Evolutionary conservation across 2,329 filamentous ascomycete species (phyloP), one percentile per base, ranked within the genome.

Genomic region (Penicillium sp.): DNA sequence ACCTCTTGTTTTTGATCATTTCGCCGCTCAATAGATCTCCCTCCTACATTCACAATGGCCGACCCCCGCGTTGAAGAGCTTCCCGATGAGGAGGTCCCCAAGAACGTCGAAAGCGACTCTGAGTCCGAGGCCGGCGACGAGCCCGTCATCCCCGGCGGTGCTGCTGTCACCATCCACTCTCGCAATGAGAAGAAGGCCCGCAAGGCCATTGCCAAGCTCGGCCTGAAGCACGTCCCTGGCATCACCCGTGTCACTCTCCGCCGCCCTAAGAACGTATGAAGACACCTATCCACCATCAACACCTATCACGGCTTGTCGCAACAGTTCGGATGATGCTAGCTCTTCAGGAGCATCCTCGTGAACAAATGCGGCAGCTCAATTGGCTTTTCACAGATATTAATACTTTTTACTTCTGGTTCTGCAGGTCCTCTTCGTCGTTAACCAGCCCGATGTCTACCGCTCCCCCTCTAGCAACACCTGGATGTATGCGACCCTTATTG

Each of bases 161-260:
- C 93, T 76, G 88, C 90, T 68, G 90, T 94, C 76, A 88, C 95
- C 74, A 89, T 99, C 77, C 94, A 98, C 87, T 97, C 92, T 78
- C 93, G 95, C 82, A 98, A 98, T 85, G 95, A 99, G 90, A 99
- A 99, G 91, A 99, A 99, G 89, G 96, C 95, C 75, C 90, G 95
- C 84, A 99, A 99, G 88, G 93, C 93, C 76, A 96, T 99, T 79
- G 91, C 93, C 81, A 99, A 99, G 89, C 89, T 98, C 78, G 93
- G 96, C 79, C 85, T 99, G 79, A 95, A 92, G 86, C 93, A 94
- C 77, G 90, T 99, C 71, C 90, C 91, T 76, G 96, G 95, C 79
- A 99, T 99, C 82, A 99, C 95, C 76, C 90, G 95, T 78, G 96
- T 99, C 75, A 99, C 96, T 70, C 89, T 99, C 77, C 91, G 95